Evolutionary conservation across 2,329 filamentous ascomycete species (phyloP), one percentile per base, ranked within the genome.

Genomic region (Lasiodiplodia citricola): DNA sequence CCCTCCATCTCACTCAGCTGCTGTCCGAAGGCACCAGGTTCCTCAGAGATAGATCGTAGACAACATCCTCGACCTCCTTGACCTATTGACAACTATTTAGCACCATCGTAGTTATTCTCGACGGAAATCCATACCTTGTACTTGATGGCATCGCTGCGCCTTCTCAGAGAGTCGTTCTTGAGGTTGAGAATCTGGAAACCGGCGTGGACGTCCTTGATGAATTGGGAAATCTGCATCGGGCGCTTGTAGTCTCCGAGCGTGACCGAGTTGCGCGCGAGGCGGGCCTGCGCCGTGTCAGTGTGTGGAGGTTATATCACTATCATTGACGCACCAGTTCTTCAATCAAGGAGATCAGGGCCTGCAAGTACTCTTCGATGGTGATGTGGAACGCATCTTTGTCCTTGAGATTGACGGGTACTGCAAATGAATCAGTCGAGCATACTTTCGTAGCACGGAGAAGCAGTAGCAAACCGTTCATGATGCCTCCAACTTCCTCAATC

Each of bases 181-280:
- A 99, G 85, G 79, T 99, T 99, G 73, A 99, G 87, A 73, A 98
- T 88, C 86, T 98, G 96, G 83, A 99, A 99, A 18, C 95, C 96
- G 2, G 94, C 93, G 75, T 97, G 95, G 47, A 99, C 83, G 77
- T 98, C 94, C 83, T 97, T 97, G 83, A 97, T 90, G 79, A 98
- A 98, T 72, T 89, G 87, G 79, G 92, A 93, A 80, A 98, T 97
- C 78, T 92, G 90, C 67, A 97, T 86, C 21, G 96, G 96, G 70
- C 96, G 88, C 69, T 88, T 86, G 75, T 94, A 94, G 81, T 99
- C 94, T 69, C 94, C 94, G 47, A 97, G 85, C 0, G 95, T 97
- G 72, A 99, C 96, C 5, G 93, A 91, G 82, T 99, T 99, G 81
- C 96, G 93, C 41, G 96, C 94, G 69, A 99, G 88, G 52, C 95